Base-by-base conservation (phyloP, 306 rosid genomes). In the Rosa persica region DNA sequence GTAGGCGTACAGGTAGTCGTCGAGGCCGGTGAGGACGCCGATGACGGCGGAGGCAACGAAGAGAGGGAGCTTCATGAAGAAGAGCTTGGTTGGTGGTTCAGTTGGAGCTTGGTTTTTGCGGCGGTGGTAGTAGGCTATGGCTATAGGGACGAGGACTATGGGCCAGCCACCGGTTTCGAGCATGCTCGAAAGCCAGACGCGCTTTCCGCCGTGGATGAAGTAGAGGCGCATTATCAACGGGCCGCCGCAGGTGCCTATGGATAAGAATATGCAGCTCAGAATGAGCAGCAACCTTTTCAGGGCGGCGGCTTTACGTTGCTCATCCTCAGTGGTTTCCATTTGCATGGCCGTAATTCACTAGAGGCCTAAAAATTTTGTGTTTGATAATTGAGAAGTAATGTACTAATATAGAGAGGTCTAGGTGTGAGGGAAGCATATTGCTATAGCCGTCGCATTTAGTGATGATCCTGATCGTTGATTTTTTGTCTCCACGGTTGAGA, bases 91-190 rank as follows among this genome's bases (percentile, higher is more conserved):
- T 10, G 58, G 22, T 15, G 30, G 72, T 5, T 62, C 39, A 4
- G 48, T 2, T 8, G 55, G 75, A 42, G 48, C 20, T 68, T 42
- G 73, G 73, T n/a, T 42, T 30, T 54, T 72, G 6, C 91, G 97
- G 79, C 85, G 86, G 81, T 43, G 64, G 69, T 76, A 2, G 85
- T 86, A 88, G 8, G 81, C 66, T 52, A 81, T 1, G 49, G 61
- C 4, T 15, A 91, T 83, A 13, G 95, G 97, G 36, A 86, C 0
- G 16, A 93, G 38, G 57, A 91, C 78, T 76, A 93, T 1, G 2
- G 98, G 98, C 79, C 87, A 93, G 52, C 91, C 96, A 8, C 82
- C 91, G 51, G 97, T 89, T 77, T 90, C 69, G 10, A 93, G 95
- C 77, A 69, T 85, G 86, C 88, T 67, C 0, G 92, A 88, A 8